Evolutionary conservation across 495 filamentous ascomycete genomes (phyloP).

Genomic region (Lasiosphaeria miniovina): DNA sequence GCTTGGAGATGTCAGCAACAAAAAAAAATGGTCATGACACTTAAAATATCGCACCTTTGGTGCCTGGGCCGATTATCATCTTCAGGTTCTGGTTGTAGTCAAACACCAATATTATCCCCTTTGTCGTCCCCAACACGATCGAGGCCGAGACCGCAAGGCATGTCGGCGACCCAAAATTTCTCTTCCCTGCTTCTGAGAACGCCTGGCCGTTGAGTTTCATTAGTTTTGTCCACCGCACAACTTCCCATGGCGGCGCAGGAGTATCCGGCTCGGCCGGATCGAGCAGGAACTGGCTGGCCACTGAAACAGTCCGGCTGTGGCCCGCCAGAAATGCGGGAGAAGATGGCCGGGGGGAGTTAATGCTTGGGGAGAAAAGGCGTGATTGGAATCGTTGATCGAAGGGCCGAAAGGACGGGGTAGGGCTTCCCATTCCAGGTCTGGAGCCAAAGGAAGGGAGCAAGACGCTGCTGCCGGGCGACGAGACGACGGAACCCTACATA

Average conservation of each 20-base stretch:
- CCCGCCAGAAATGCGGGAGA: conserved; percentile 76
- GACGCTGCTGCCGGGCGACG: conserved; percentile 73
- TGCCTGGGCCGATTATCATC: conserved; percentile 88
- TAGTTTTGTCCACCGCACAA: conserved; percentile 92
- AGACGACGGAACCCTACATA: conserved; percentile 72
- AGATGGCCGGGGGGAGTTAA: conserved; percentile 60
- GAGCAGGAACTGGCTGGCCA: conserved; percentile 54
- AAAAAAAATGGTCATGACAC: neutral
- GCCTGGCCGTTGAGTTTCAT: conserved; percentile 83
- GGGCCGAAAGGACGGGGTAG: conserved; percentile 80
- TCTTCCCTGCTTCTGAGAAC: conserved; percentile 92
- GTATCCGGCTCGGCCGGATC: conserved; percentile 61
- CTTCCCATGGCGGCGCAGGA: conserved; percentile 83
- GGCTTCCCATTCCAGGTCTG: conserved; percentile 49
- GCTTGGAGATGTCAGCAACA: conserved; percentile 48
- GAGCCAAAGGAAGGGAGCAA: conserved; percentile 45
- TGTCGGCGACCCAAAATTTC: conserved; percentile 88
- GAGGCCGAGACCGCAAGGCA: conserved; percentile 86
- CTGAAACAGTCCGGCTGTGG: conserved; percentile 76
- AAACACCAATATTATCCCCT: conserved; percentile 90
- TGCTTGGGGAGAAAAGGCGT: conserved; percentile 59
- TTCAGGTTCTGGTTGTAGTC: conserved; percentile 96
- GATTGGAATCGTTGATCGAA: conserved; percentile 95
- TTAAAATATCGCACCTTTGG: conserved; percentile 65
- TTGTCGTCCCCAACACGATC: conserved; percentile 89